Conservation (phyloP, 208 protist genomes). For the Trypanosomatidae sp. region DNA sequence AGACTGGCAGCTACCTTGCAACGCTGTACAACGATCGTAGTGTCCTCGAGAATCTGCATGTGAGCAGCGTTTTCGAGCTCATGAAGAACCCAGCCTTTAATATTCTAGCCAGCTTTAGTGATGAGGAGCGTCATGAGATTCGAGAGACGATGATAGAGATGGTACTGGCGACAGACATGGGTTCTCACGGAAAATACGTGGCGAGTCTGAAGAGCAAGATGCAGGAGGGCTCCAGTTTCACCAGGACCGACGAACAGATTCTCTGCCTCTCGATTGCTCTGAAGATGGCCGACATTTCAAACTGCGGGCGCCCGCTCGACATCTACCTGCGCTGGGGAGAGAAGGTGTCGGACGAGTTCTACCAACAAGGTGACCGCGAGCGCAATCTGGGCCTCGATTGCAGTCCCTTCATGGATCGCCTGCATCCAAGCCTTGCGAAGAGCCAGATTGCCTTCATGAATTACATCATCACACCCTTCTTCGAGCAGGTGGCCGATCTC, state of each 20-base stretch:
- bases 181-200: constrained; percentile 87
- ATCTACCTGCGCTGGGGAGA: constrained; percentile 91
- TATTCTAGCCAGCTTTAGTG: constrained; percentile 77
- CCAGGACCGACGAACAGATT: constrained; percentile 76
- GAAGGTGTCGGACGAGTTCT: constrained; percentile 94
- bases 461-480: constrained; percentile 91
- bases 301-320: constrained; percentile 87
- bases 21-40: constrained; percentile 95
- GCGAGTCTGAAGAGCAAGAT: constrained; percentile 65
- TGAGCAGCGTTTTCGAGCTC: constrained; percentile 89
- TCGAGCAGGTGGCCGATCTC: constrained; percentile 82
- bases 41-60: constrained; percentile 96
- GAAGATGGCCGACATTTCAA: constrained; percentile 96
- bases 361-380: constrained; percentile 93
- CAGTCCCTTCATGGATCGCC: constrained; percentile 94
- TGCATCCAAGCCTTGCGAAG: constrained; percentile 76
- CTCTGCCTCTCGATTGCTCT: constrained; percentile 90
- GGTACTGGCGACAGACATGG: constrained; percentile 96
- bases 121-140: constrained; percentile 81
- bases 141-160: constrained; percentile 91
- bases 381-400: constrained; percentile 72
- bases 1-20: constrained; percentile 81
- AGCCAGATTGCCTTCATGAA: constrained; percentile 93
- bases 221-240: constrained; percentile 61
- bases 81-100: constrained; percentile 87